phyloP scores from a whole-genome alignment of 2,329 filamentous ascomycete species.

The Blastomyces silverae region DNA sequence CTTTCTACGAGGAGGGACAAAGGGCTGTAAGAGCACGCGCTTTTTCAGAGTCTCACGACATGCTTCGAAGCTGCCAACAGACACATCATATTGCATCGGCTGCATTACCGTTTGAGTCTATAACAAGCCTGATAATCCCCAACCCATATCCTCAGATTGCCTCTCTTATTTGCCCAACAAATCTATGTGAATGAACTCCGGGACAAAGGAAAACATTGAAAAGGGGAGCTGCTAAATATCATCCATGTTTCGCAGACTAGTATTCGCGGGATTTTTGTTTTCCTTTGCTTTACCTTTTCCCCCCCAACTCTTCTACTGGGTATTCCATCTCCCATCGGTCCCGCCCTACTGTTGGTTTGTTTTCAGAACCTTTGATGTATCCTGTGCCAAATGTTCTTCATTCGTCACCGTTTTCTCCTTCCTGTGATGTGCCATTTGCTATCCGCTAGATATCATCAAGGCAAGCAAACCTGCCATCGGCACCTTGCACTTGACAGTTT shows the following conservation, averaged over 20 bases:
- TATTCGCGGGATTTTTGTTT: neutral
- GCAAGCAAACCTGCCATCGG: neutral
- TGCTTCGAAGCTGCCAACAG: neutral
- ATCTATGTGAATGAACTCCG: neutral
- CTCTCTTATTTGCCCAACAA: neutral
- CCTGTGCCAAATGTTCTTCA: neutral
- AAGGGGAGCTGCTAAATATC: neutral
- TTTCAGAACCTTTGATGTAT: neutral
- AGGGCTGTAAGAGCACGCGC: neutral
- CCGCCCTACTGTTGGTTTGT: neutral
- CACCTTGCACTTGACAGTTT: neutral
- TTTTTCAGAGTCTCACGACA: neutral
- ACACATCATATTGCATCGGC: conserved; percentile 11
- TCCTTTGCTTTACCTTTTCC: neutral
- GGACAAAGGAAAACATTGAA: neutral
- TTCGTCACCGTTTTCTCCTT: neutral
- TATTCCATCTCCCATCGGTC: neutral
- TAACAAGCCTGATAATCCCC: neutral
- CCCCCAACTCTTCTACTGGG: neutral
- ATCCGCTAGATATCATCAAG: neutral
- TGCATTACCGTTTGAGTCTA: conserved; percentile 12
- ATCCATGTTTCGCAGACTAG: neutral
- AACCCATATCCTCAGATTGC: neutral
- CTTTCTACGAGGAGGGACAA: neutral
- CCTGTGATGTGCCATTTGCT: neutral